phyloP scores from a whole-genome alignment of 148 eudicot genomes.

The Cornus florida region DNA sequence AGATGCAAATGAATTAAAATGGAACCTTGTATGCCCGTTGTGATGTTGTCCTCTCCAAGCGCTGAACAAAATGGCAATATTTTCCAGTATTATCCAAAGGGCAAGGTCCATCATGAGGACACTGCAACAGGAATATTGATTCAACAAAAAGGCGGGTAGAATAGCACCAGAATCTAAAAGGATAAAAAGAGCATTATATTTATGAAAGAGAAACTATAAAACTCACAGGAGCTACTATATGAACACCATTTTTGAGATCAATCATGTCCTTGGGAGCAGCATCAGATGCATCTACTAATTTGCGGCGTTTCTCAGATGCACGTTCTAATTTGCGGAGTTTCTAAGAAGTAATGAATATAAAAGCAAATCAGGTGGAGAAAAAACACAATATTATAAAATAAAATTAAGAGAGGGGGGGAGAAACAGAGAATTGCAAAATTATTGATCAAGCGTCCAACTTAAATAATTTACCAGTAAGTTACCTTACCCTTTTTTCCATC shows the following conservation, averaged over 20 bases:
- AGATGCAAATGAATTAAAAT: not conserved
- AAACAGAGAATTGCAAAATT: not conserved
- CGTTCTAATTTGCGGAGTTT: slow-evolving; percentile 58
- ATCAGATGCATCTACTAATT: slow-evolving; percentile 40
- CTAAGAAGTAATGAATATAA: slow-evolving; percentile 33
- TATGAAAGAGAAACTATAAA: slow-evolving; percentile 7
- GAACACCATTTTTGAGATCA: slow-evolving; percentile 61
- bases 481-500: slow-evolving; percentile 94
- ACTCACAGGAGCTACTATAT: slow-evolving; percentile 93
- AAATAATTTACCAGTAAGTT: not conserved
- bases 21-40: slow-evolving; percentile 85
- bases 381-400: not conserved
- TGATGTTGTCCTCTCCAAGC: slow-evolving; percentile 82
- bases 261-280: slow-evolving; percentile 36
- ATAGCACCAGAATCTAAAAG: not conserved
- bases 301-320: slow-evolving; percentile 61
- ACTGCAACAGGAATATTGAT: slow-evolving; percentile 39
- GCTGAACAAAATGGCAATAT: slow-evolving; percentile 96
- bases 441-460: not conserved
- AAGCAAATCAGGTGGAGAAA: not conserved
- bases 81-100: slow-evolving; percentile 76
- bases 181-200: not conserved
- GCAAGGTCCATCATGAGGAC: slow-evolving; percentile 92
- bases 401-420: too few relatives aligned
- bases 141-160: not conserved